Conservation (phyloP, 768 basidiomycete genomes). For the Pilatotrama ljubarskyi region DNA sequence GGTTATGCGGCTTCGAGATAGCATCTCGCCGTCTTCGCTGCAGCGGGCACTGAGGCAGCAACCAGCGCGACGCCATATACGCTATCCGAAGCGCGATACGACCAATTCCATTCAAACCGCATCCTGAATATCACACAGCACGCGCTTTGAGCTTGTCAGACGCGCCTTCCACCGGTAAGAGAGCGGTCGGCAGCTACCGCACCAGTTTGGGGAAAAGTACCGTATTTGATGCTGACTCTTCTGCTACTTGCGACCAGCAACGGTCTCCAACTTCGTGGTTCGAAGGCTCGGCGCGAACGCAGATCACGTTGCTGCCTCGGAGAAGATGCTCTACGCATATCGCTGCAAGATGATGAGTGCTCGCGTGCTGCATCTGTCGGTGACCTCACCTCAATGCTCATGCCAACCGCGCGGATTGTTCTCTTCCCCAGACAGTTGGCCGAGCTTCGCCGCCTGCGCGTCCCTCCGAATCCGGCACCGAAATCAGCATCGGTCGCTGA, state of each 20-base stretch:
- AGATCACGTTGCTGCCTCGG: background rate
- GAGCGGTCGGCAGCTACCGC: background rate
- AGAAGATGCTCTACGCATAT: background rate
- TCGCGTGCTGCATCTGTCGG: slow-evolving; percentile 5
- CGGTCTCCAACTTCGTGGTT: background rate
- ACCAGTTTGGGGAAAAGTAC: background rate
- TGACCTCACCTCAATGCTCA: background rate
- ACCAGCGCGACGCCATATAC: background rate
- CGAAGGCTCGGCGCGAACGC: background rate
- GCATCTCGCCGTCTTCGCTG: background rate
- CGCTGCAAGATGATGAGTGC: background rate
- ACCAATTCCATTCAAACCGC: background rate
- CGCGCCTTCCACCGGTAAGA: background rate
- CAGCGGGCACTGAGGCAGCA: background rate
- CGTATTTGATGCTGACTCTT: background rate
- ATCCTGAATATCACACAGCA: background rate
- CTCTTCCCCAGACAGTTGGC: background rate
- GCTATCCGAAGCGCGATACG: slow-evolving; percentile 10
- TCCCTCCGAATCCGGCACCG: background rate
- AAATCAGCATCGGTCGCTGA: background rate
- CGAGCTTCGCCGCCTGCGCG: background rate
- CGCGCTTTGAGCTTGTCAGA: background rate
- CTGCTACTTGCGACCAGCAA: background rate
- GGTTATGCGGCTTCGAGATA: background rate
- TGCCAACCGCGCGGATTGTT: background rate